Conservation (phyloP, 1,284 basidiomycete species). For the Leccinum solheimii region DNA sequence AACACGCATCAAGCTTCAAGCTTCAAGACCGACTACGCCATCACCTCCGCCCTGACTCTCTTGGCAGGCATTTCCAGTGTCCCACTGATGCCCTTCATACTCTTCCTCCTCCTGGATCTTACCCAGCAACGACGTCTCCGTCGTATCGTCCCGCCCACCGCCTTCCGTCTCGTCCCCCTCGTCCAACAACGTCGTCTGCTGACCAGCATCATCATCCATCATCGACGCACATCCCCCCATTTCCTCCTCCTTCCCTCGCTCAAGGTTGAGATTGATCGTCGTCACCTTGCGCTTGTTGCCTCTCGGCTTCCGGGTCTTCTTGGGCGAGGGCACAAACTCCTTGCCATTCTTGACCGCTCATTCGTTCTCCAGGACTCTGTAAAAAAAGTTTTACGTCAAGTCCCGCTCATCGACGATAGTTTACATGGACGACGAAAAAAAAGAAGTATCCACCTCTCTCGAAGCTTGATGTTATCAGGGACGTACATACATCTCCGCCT, state of each 20-base stretch:
- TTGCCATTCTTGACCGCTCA: constrained; percentile 63
- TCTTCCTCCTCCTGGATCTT: constrained; percentile 32
- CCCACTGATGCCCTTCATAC: constrained; percentile 23
- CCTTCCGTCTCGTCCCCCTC: constrained; percentile 23
- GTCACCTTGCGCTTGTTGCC: constrained; percentile 38
- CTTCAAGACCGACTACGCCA: not conserved
- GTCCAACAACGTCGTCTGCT: constrained; percentile 5
- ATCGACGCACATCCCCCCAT: constrained; percentile 12
- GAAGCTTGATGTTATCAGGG: constrained; percentile 74
- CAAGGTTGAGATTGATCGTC: constrained; percentile 15
- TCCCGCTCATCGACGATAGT: constrained; percentile 51
- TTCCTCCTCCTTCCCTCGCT: constrained; percentile 13
- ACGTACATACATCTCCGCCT: constrained; percentile 75
- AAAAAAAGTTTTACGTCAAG: constrained; percentile 28
- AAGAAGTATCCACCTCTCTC: constrained; percentile 73
- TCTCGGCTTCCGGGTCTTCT: constrained; percentile 42
- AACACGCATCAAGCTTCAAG: no score
- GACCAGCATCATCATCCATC: not conserved
- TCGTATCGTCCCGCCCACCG: constrained; percentile 7
- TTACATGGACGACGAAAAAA: constrained; percentile 49
- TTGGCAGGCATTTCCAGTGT: constrained; percentile 28
- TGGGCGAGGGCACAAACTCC: constrained; percentile 63
- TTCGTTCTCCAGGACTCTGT: constrained; percentile 73
- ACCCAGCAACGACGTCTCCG: constrained; percentile 23
- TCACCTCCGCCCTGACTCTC: constrained; percentile 23